phyloP scores from a whole-genome alignment of 139 green algal genomes.

The Monoraphidium neglectum region DNA sequence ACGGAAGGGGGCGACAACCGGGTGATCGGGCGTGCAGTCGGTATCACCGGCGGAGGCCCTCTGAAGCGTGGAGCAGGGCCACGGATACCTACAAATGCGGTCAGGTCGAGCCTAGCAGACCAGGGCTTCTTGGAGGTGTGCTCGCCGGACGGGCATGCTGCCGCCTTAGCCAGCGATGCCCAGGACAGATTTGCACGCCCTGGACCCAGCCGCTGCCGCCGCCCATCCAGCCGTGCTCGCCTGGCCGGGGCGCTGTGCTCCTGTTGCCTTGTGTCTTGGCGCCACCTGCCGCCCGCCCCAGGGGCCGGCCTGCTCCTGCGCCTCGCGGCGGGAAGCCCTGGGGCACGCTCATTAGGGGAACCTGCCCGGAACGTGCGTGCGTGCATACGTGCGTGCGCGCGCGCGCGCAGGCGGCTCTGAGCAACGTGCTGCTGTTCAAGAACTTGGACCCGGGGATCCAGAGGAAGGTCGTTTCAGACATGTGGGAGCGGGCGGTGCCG shows the following conservation, averaged over 20 bases:
- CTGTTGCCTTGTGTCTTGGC: neutral
- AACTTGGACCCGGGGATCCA: slow-evolving; percentile 70
- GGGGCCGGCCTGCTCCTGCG: neutral
- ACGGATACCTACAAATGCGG: slow-evolving; percentile 45
- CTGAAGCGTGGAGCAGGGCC: slow-evolving; percentile 33
- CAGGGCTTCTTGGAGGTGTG: slow-evolving; percentile 72
- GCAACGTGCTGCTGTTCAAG: slow-evolving; percentile 86
- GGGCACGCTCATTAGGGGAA: neutral
- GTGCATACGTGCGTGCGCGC: neutral
- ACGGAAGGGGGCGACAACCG: neutral
- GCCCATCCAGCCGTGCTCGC: too few relatives aligned
- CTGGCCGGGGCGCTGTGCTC: neutral
- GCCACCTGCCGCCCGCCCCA: neutral
- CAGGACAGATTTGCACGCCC: too few relatives aligned
- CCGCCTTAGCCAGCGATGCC: too few relatives aligned
- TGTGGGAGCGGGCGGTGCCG: slow-evolving; percentile 60
- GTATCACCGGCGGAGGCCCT: slow-evolving; percentile 65
- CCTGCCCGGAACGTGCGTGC: neutral
- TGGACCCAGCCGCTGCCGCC: too few relatives aligned
- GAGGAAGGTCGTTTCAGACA: slow-evolving; percentile 69
- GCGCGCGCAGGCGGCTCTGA: slow-evolving; percentile 63
- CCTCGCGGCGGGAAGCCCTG: neutral
- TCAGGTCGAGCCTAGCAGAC: slow-evolving; percentile 57
- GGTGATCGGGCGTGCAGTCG: slow-evolving; percentile 46
- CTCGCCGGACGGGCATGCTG: neutral